phyloP scores from a whole-genome alignment of 768 basidiomycete genomes.

The Tricholoma hemisulphureum region DNA sequence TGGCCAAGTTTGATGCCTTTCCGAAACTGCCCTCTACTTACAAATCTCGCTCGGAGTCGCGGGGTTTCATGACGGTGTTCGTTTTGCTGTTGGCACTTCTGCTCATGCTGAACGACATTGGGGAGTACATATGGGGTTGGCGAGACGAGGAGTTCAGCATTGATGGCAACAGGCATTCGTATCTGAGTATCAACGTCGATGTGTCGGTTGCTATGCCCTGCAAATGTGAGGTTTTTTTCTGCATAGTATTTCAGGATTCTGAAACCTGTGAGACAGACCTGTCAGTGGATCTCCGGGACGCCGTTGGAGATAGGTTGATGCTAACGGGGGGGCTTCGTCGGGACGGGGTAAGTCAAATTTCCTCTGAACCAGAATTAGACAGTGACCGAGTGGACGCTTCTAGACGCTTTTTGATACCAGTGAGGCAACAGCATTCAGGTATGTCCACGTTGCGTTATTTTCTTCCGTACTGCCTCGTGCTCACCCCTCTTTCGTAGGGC shows the following conservation, averaged over 20 bases:
- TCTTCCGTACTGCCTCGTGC: neutral
- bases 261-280: conserved; percentile 50
- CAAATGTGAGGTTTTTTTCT: conserved; percentile 57
- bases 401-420: conserved; percentile 79
- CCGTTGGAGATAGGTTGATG: conserved; percentile 88
- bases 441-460: neutral
- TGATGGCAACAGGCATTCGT: conserved; percentile 58
- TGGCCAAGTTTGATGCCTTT: conserved; percentile 82
- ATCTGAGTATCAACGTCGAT: conserved; percentile 87
- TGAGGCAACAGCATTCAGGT: conserved; percentile 66
- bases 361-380: neutral
- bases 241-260: neutral
- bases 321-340: conserved; percentile 75
- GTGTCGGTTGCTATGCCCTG: conserved; percentile 93
- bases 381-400: neutral
- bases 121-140: conserved; percentile 93
- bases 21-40: conserved; percentile 82
- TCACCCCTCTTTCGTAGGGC: conserved; percentile 31
- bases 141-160: conserved; percentile 88
- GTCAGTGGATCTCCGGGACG: conserved; percentile 87
- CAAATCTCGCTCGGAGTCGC: conserved; percentile 73
- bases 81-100: conserved; percentile 65
- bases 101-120: conserved; percentile 83
- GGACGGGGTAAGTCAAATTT: conserved; percentile 64
- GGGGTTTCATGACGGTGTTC: conserved; percentile 79